Conservation (phyloP, 495 filamentous ascomycete species). For the Cladorrhinum samala region DNA sequence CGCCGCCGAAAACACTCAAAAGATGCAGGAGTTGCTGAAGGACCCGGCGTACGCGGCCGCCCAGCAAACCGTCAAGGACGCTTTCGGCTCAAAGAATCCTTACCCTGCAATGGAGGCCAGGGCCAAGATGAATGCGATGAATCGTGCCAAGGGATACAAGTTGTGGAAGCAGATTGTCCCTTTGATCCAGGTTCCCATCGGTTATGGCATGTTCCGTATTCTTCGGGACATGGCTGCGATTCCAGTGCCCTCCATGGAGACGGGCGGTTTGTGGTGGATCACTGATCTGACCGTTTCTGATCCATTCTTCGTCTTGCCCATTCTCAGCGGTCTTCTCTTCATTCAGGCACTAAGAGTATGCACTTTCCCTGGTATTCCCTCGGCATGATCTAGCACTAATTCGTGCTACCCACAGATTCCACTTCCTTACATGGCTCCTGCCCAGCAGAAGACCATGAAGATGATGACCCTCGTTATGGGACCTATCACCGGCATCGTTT, state of each 20-base stretch:
- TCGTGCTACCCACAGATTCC: constrained; percentile 23
- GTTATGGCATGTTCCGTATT: constrained; percentile 74
- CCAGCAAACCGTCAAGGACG: constrained; percentile 42
- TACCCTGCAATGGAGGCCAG: constrained; percentile 34
- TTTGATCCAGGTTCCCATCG: constrained; percentile 61
- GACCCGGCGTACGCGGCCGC: constrained; percentile 48
- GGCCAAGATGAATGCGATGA: constrained; percentile 43
- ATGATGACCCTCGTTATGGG: constrained; percentile 55
- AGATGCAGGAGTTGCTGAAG: constrained; percentile 43
- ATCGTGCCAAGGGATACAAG: constrained; percentile 49
- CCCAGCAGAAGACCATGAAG: constrained; percentile 39
- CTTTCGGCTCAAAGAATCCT: constrained; percentile 34
- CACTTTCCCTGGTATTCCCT: constrained; percentile 7
- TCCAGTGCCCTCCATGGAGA: constrained; percentile 71
- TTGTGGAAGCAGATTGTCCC: constrained; percentile 50
- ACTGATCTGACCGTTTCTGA: constrained; percentile 71
- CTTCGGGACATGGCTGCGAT: constrained; percentile 64
- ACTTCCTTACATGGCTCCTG: constrained; percentile 29
- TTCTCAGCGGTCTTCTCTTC: constrained; percentile 42
- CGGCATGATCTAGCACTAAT: constrained; percentile 8
- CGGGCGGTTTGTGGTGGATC: constrained; percentile 70
- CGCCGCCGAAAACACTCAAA: constrained; percentile 53
- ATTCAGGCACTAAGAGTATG: constrained; percentile 54
- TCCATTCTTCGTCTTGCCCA: constrained; percentile 69
- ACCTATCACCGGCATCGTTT: constrained; percentile 54